Evolutionary conservation across 2,329 filamentous ascomycete genomes (phyloP), one percentile per base, ranked within the genome.

Genomic region (Fusarium lateritium): DNA sequence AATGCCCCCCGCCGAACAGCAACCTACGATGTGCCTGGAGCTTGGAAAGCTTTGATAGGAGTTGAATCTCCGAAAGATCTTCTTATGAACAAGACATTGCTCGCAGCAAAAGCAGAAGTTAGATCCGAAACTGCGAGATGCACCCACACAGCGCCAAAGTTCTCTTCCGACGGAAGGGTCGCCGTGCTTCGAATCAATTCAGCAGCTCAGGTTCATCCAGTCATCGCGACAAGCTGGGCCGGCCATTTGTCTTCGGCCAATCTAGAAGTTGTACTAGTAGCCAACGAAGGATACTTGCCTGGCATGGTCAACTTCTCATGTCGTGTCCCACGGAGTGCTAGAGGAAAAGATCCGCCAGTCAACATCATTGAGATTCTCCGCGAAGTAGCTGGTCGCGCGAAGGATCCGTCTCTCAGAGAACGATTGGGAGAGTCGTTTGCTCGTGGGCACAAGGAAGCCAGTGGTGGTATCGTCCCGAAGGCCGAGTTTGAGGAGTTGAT

Each of bases 241-340:
- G 86, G 87, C 0, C 83, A 87, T 66, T 79, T 92, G 5, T 84
- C 84, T 46, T 88, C 86, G 2, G 81, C 84, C 47, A 85, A 84
- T 55, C 80, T 92, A 2, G 86, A 91, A 71, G 86, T 91, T 2
- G 82, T 92, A 9, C 81, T 92, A 69, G 89, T 89, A 6, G 90
- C 89, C 0, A 92, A 92, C 57, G 86, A 89, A 57, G 89, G 89
- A 0, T 92, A 92, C 67, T 74, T 90, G 0, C 83, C 86, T 0
- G 88, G 82, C 3, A 84, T 86, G 75, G 89, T 92, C 24, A 90
- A 91, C 71, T 92, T 92, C 77, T 90, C 87, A 2, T 92, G 90
- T 66, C 84, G 90, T 3, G 79, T 92, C 8, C 84, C 89, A 1
- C 81, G 84, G 46, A 85, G 83, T 59, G 89, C 89, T 3, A 79